Evolutionary conservation across 805 yeast species (phyloP).

Genomic region (Brettanomyces anomalus): DNA sequence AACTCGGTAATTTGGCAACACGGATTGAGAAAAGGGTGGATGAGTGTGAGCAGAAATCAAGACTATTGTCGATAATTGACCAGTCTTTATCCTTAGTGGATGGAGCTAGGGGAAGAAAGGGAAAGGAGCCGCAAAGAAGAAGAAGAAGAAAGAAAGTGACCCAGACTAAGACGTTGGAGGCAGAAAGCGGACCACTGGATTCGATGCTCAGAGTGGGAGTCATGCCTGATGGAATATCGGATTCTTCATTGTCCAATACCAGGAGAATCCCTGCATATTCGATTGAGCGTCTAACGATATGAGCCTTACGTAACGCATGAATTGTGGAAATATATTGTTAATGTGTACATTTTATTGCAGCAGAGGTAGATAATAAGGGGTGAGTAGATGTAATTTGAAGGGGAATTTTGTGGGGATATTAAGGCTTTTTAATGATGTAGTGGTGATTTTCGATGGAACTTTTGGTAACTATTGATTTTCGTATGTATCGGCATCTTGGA

Average conservation of each 20-base stretch:
- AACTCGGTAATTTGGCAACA: conserved; percentile 34
- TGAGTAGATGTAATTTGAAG: neutral
- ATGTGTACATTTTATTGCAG: no score
- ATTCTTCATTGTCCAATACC: neutral
- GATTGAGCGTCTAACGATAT: conserved; percentile 1
- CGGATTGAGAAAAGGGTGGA: conserved; percentile 34
- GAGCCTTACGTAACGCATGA: neutral
- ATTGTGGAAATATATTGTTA: neutral
- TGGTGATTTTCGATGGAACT: no score
- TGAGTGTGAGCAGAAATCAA: conserved; percentile 31
- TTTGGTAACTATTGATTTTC: no score
- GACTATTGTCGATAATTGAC: conserved; percentile 36
- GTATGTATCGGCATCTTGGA: no score
- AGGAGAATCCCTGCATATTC: conserved; percentile 1
- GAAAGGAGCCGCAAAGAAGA: conserved; percentile 10
- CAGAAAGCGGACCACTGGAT: conserved; percentile 20
- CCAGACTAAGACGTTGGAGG: conserved; percentile 7
- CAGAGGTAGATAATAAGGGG: neutral
- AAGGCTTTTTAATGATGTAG: no score
- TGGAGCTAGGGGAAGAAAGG: conserved; percentile 5
- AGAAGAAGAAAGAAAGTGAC: neutral
- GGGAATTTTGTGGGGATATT: neutral
- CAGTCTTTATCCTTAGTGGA: conserved; percentile 28
- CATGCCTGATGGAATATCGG: neutral
- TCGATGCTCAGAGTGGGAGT: neutral